Evolutionary conservation across 164 flowering plant species (phyloP).

Genomic region (Brasenia schreberi): DNA sequence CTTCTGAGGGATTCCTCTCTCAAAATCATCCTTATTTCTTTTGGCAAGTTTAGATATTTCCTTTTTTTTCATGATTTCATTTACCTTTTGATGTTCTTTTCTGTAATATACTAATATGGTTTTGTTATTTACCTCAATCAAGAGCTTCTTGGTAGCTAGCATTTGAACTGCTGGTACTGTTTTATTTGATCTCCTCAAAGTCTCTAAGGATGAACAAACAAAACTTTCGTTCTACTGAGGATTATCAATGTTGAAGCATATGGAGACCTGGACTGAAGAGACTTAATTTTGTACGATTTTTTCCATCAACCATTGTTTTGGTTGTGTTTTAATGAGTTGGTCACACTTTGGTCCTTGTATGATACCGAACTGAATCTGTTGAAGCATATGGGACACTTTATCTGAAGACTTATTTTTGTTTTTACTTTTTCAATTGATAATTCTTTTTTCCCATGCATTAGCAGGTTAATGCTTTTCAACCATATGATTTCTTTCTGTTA

Average conservation of each 20-base stretch:
- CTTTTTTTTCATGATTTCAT: not conserved
- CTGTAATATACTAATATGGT: not conserved
- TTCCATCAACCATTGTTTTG: not conserved
- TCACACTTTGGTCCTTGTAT: no score
- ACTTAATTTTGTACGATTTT: not conserved
- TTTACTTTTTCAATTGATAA: no score
- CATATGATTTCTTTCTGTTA: no score
- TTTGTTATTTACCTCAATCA: not conserved
- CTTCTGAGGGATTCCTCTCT: no score
- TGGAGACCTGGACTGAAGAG: conserved; percentile 21
- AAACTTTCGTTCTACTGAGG: conserved; percentile 15
- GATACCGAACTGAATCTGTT: no score
- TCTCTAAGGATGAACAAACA: conserved; percentile 11
- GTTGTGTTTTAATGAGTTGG: no score
- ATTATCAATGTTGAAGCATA: conserved; percentile 4
- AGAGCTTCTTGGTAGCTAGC: not conserved
- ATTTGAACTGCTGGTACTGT: not conserved
- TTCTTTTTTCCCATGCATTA: no score
- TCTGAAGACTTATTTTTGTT: no score
- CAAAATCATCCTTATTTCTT: no score
- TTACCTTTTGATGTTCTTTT: not conserved
- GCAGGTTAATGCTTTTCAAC: no score
- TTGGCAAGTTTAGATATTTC: no score
- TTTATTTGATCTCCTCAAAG: not conserved
- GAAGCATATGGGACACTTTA: no score